Base-by-base conservation (phyloP, 106 monocot species). In the Xerophyta viscosa region DNA sequence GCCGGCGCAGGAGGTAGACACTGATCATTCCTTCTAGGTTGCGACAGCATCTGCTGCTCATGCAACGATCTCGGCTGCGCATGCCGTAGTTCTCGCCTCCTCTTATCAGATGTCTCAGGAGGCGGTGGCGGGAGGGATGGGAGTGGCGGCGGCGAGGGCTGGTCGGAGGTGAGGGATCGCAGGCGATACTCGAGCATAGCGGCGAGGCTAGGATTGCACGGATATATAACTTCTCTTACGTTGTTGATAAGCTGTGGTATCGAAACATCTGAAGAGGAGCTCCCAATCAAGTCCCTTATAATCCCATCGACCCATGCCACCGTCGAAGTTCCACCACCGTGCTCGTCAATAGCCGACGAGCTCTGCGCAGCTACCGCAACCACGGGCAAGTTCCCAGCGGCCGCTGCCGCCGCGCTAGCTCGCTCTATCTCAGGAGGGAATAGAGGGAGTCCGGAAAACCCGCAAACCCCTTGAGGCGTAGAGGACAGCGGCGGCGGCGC, bases 171-270 rank as follows among this genome's bases (percentile, higher is more conserved):
- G 46, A 92, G 83, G 10, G 73, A 71, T 20, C 80, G 87, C 19
- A 92, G 83, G 37, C 87, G 79, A 60, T 46, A 66, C 80, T 94
- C 93, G 46, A 94, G 66, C 19, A 73, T 37, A 36, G 81, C 37
- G 8, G 88, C 93, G 29, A 94, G 74, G 66, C 43, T 54, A 0
- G 93, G 93, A 67, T 94, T 88, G 69, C 88, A 94, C 6, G 93
- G 93, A 10, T 69, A 73, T 49, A 94, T 78, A 66, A 94, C 69
- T 60, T 94, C 88, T 1, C 88, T 73, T 15, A 88, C 87, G 54
- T 77, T 88, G 47, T 81, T 58, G 53, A 88, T 88, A 47, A 94
- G 74, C 56, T 94, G 93, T 1, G 71, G 69, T 23, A 88, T 56
- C 11, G 88, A 84, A 1, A 80, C 69, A 8, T 77, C 77, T 4